Evolutionary conservation across 768 basidiomycete species (phyloP), one percentile per base, ranked within the genome.

Genomic region (Mycena albidolilacea): DNA sequence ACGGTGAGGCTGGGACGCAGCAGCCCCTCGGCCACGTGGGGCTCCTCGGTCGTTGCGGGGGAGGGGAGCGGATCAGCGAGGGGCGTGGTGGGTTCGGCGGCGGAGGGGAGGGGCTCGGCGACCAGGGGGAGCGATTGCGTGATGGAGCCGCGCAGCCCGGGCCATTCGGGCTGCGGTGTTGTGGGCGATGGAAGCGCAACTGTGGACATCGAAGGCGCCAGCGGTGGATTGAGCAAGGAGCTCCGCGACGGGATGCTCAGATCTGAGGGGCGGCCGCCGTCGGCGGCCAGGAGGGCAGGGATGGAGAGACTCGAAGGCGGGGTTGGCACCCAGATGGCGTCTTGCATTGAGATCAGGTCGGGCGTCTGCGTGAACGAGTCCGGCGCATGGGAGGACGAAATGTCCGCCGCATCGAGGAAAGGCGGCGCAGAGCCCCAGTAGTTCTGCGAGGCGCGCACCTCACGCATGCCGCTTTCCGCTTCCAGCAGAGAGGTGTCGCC

Each of bases 1-100:
- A 38, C 60, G 58, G 67, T 3, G 55, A 67, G 65, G 46, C 58
- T 41, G 23, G 44, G 67, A 21, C 66, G 66, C 7, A 67, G 66
- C 23, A 65, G 52, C 7, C 64, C 64, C n/a, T 38, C 50, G 12
- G 62, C 11, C 62, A 46, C 60, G 60, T 39, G 5, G 38, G 59
- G 39, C n/a, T 41, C 43, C 11, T 44, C 50, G n/a, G 21, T 8
- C 21, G 19, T 9, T 9, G 50, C 44, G n/a, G 62, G 38, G 17
- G 59, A 60, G 38, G 39, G 59, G 38, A 43, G 59, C 38, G 60
- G 60, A 7, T 64, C 46, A 5, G n/a, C 17, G 46, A 11, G 0
- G 62, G 62, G 35, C 23, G 44, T 2, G 39, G 61, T 21, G 46
- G 63, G 35, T 15, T 35, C 46, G 4, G 46, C n/a, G 44, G 11